phyloP scores from a whole-genome alignment of 805 yeast species.

The Candida vaughaniae region DNA sequence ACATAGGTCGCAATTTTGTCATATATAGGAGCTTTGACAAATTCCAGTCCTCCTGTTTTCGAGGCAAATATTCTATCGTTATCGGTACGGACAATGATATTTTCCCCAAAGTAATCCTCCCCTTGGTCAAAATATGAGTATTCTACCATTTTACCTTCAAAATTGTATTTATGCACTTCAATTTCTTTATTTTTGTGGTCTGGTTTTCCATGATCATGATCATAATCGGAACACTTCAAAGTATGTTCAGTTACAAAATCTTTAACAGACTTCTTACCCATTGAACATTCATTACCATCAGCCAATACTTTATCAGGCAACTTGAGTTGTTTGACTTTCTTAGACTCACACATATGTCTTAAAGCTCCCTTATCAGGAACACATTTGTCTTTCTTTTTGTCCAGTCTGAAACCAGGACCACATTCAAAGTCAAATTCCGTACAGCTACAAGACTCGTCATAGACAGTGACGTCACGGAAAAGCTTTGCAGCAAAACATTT shows the following conservation, averaged over 20 bases:
- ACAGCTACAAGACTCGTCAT: slow-evolving; percentile 64
- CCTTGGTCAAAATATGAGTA: slow-evolving; percentile 64
- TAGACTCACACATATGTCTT: slow-evolving; percentile 21
- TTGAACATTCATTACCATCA: slow-evolving; percentile 47
- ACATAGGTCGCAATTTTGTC: slow-evolving; percentile 30
- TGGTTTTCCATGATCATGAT: slow-evolving; percentile 12
- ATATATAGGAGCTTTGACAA: slow-evolving; percentile 30
- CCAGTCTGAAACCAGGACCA: slow-evolving; percentile 42
- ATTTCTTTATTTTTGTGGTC: slow-evolving; percentile 26
- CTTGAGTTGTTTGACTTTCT: slow-evolving; percentile 20
- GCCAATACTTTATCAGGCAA: slow-evolving; percentile 41
- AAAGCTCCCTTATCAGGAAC: slow-evolving; percentile 30
- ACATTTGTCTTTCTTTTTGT: slow-evolving; percentile 45
- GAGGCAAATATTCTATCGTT: slow-evolving; percentile 59
- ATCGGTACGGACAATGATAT: slow-evolving; percentile 56
- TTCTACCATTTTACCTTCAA: slow-evolving; percentile 53
- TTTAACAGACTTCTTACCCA: slow-evolving; percentile 20
- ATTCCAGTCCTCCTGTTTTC: slow-evolving; percentile 46
- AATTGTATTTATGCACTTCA: slow-evolving; percentile 34
- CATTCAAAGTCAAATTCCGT: slow-evolving; percentile 70
- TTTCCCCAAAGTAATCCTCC: slow-evolving; percentile 29
- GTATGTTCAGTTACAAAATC: slow-evolving; percentile 25
- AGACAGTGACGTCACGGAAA: slow-evolving; percentile 45
- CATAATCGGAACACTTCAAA: slow-evolving; percentile 36
- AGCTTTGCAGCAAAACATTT: slow-evolving; percentile 57